phyloP scores from a whole-genome alignment of 1,139 yeast genomes.

The Candida frijolesensis region DNA sequence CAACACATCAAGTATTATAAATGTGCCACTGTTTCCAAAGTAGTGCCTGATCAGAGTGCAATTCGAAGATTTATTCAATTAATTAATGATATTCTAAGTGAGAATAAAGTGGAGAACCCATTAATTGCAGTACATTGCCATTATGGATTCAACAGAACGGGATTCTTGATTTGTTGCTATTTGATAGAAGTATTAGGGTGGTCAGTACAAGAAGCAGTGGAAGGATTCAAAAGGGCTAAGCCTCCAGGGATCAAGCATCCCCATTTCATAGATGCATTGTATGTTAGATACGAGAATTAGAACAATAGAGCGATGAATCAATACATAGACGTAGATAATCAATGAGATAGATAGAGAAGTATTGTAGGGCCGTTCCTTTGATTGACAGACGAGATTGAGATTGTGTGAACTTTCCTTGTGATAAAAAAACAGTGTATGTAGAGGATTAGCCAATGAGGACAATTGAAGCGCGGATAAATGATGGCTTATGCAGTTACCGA shows the following conservation, averaged over 20 bases:
- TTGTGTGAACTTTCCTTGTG: no score
- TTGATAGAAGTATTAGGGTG: slow-evolving; percentile 62
- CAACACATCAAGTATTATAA: slow-evolving; percentile 59
- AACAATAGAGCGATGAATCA: background rate
- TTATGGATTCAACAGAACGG: slow-evolving; percentile 81
- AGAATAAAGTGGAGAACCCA: slow-evolving; percentile 28
- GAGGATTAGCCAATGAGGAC: background rate
- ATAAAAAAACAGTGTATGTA: no score
- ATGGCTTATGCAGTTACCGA: background rate
- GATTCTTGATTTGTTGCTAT: slow-evolving; percentile 72
- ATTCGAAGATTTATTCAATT: slow-evolving; percentile 58
- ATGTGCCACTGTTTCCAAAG: slow-evolving; percentile 77
- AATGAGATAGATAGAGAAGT: background rate
- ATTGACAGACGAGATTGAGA: background rate
- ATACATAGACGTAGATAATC: background rate
- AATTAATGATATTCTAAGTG: slow-evolving; percentile 50
- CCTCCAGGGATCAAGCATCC: slow-evolving; percentile 78
- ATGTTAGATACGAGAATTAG: slow-evolving; percentile 56
- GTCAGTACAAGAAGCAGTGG: slow-evolving; percentile 64
- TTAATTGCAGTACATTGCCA: slow-evolving; percentile 75
- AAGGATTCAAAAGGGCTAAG: slow-evolving; percentile 59
- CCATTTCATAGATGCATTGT: slow-evolving; percentile 74
- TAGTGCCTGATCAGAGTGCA: slow-evolving; percentile 68
- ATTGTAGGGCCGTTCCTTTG: background rate
- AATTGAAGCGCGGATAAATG: background rate